These are phyloP conservation scores for Silene vulgaris DNA, from an alignment of 179 eudicot genomes.

Conservation along the genomic window DNA sequence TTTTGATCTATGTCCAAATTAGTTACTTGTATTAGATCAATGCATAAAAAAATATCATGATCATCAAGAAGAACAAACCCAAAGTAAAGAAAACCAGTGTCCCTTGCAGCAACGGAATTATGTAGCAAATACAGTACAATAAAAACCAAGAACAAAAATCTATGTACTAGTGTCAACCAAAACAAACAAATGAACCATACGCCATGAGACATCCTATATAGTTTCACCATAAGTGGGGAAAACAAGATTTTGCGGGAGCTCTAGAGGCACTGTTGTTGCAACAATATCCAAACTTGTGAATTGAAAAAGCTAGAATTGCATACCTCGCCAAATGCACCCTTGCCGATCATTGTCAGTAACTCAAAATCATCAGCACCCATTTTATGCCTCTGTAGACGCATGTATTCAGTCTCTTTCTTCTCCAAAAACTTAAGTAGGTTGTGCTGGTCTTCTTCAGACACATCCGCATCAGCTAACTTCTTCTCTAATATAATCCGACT, in stretches of 20 bases:
- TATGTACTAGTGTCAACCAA: background rate
- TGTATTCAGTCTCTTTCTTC: conserved; percentile 91
- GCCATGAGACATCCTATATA: background rate
- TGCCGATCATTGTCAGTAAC: conserved; percentile 86
- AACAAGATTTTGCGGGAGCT: no score
- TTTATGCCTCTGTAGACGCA: conserved; percentile 94
- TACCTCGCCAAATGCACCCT: conserved; percentile 99
- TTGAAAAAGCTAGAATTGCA: conserved; percentile 14
- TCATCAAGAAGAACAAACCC: conserved; percentile 8
- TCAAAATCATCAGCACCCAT: conserved; percentile 96
- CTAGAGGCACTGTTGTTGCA: background rate
- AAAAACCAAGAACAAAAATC: background rate
- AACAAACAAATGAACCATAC: background rate
- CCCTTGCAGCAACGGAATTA: background rate
- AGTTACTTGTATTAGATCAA: background rate
- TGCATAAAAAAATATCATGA: background rate
- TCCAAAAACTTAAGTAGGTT: conserved; percentile 77
- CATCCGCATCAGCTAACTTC: conserved; percentile 94
- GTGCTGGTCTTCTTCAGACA: conserved; percentile 84
- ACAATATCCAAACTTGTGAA: conserved; percentile 6
- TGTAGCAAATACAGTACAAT: background rate
- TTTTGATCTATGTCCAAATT: background rate
- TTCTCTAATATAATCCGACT: conserved; percentile 52
- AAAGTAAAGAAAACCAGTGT: background rate
- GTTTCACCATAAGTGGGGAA: background rate